Evolutionary conservation across 2,329 filamentous ascomycete genomes (phyloP).

Genomic region (Chaetomium sp.): DNA sequence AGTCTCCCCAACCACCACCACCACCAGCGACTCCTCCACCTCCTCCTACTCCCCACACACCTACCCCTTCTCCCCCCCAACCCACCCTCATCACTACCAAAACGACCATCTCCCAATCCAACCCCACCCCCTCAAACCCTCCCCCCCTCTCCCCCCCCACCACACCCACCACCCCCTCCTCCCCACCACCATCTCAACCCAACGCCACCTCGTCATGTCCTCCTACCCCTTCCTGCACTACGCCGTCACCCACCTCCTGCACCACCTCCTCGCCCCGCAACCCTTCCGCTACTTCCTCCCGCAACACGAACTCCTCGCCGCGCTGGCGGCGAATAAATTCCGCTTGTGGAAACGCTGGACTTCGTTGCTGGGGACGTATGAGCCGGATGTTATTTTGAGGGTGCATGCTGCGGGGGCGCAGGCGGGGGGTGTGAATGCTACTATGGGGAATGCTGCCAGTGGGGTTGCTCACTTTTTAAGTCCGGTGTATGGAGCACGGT

Average conservation of each 20-base stretch:
- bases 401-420: constrained; percentile 6
- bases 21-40: neutral
- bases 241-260: constrained; percentile 28
- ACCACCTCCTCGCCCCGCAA: constrained; percentile 28
- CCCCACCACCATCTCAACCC: constrained; percentile 16
- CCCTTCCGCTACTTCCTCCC: constrained; percentile 30
- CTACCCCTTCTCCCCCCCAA: neutral
- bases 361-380: constrained; percentile 22
- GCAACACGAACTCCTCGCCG: constrained; percentile 24
- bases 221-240: constrained; percentile 31
- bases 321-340: constrained; percentile 24
- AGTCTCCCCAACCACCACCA: neutral
- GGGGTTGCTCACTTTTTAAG: constrained; percentile 17
- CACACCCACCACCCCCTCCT: neutral
- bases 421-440: neutral
- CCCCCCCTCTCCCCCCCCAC: neutral
- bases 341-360: constrained; percentile 32
- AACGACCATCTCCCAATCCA: neutral
- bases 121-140: neutral
- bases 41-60: neutral
- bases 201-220: constrained; percentile 26
- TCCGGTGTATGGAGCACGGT: constrained; percentile 28
- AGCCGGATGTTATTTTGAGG: constrained; percentile 20
- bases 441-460: constrained; percentile 5
- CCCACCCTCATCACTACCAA: neutral